Conservation (phyloP, 2,329 filamentous ascomycete genomes). For the Mariannaea elegans region DNA sequence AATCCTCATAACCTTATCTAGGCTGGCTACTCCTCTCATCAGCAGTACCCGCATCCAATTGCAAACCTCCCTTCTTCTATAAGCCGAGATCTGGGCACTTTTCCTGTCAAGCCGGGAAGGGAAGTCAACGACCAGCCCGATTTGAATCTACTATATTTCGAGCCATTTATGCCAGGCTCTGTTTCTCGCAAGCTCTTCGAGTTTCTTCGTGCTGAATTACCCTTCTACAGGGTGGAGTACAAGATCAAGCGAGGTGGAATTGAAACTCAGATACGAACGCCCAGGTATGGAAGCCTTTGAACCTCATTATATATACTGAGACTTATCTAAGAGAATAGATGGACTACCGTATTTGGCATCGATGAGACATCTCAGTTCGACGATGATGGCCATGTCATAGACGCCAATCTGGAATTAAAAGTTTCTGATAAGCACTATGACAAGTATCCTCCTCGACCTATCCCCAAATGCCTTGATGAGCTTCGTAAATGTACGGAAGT, state of each 20-base stretch:
- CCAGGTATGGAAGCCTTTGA: slow-evolving; percentile 46
- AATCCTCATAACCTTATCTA: slow-evolving; percentile 22
- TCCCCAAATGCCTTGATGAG: slow-evolving; percentile 74
- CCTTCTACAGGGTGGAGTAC: slow-evolving; percentile 81
- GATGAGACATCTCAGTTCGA: slow-evolving; percentile 71
- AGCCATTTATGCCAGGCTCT: slow-evolving; percentile 72
- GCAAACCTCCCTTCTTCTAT: slow-evolving; percentile 51
- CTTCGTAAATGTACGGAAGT: slow-evolving; percentile 71
- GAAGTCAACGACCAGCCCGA: slow-evolving; percentile 73
- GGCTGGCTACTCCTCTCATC: slow-evolving; percentile 49
- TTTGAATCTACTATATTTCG: slow-evolving; percentile 78
- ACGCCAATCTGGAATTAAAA: slow-evolving; percentile 52
- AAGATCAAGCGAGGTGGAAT: slow-evolving; percentile 72
- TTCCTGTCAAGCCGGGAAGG: slow-evolving; percentile 62
- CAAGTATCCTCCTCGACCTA: slow-evolving; percentile 70
- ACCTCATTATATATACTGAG: background rate
- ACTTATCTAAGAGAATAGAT: slow-evolving; percentile 38
- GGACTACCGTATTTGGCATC: slow-evolving; percentile 65
- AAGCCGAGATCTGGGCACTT: slow-evolving; percentile 49
- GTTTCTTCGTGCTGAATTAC: slow-evolving; percentile 75
- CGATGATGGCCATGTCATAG: slow-evolving; percentile 51
- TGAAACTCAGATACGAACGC: slow-evolving; percentile 68
- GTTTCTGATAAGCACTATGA: slow-evolving; percentile 62
- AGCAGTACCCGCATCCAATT: slow-evolving; percentile 62
- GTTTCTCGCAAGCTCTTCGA: slow-evolving; percentile 70